phyloP scores from a whole-genome alignment of 345 rosid species.

The Toxicodendron radicans region DNA sequence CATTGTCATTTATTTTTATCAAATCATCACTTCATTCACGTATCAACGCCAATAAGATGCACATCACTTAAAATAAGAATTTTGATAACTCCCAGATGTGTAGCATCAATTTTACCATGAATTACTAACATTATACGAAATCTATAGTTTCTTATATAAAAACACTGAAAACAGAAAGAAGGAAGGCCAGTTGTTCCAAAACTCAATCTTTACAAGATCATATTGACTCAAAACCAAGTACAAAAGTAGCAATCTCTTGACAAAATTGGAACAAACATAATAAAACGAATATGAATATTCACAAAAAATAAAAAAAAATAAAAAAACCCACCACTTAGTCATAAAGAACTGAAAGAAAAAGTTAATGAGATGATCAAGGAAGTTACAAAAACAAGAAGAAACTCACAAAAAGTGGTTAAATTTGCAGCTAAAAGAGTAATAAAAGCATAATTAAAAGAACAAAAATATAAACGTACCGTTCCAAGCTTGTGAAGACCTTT shows the following conservation, averaged over 20 bases:
- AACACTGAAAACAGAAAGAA: neutral
- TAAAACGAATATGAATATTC: neutral
- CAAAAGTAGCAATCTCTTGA: neutral
- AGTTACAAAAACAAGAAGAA: neutral
- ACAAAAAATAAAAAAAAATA: too few species aligned
- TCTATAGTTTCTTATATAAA: too few species aligned
- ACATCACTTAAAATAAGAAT: too few species aligned
- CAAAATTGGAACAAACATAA: neutral
- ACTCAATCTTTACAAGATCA: neutral
- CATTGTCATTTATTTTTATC: too few species aligned
- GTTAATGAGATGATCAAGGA: neutral
- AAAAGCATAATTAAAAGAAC: neutral
- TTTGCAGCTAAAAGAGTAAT: too few species aligned
- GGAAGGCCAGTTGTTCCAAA: neutral
- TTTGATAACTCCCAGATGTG: too few species aligned
- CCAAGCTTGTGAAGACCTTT: slow-evolving; percentile 76
- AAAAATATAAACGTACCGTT: slow-evolving; percentile 27
- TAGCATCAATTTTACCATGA: too few species aligned
- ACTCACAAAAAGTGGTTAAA: neutral
- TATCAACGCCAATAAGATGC: too few species aligned
- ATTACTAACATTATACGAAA: too few species aligned
- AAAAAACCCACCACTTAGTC: too few species aligned
- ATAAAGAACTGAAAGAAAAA: neutral
- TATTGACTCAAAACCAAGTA: neutral
- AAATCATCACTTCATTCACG: too few species aligned